Evolutionary conservation across 139 green algal genomes (phyloP).

Genomic region (Tetraselmis chui): DNA sequence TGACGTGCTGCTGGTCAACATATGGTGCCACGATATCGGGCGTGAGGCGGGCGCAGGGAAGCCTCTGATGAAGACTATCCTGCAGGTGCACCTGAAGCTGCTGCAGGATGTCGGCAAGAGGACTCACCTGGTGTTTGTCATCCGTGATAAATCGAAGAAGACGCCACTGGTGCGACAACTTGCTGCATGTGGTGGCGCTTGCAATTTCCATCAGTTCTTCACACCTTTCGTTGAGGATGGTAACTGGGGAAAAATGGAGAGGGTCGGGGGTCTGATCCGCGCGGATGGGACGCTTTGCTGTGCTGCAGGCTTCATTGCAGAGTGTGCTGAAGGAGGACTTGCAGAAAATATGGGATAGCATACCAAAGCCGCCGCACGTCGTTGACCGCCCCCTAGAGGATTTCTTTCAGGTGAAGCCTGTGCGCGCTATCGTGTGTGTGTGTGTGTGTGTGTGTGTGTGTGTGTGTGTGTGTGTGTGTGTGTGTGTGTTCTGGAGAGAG

Average conservation of each 20-base stretch:
- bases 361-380: constrained; percentile 82
- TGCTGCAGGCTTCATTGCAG: not conserved
- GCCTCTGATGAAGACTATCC: constrained; percentile 95
- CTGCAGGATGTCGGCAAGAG: constrained; percentile 69
- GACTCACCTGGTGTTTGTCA: constrained; percentile 94
- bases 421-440: not conserved
- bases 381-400: constrained; percentile 53
- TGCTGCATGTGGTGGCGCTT: not conserved
- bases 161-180: constrained; percentile 58
- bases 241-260: too few species aligned
- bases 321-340: constrained; percentile 49
- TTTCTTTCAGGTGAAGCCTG: constrained; percentile 91
- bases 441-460: not conserved
- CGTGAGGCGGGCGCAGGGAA: constrained; percentile 92
- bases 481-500: too few species aligned
- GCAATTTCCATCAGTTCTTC: too few species aligned
- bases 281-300: too few species aligned
- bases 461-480: not conserved
- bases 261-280: too few species aligned
- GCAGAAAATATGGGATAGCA: constrained; percentile 76
- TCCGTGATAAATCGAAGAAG: constrained; percentile 80
- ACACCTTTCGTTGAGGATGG: too few species aligned
- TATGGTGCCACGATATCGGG: constrained; percentile 97
- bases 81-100: constrained; percentile 98
- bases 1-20: constrained; percentile 95